Evolutionary conservation across 164 flowering plant species (phyloP).

Genomic region (Dillenia turbinata): DNA sequence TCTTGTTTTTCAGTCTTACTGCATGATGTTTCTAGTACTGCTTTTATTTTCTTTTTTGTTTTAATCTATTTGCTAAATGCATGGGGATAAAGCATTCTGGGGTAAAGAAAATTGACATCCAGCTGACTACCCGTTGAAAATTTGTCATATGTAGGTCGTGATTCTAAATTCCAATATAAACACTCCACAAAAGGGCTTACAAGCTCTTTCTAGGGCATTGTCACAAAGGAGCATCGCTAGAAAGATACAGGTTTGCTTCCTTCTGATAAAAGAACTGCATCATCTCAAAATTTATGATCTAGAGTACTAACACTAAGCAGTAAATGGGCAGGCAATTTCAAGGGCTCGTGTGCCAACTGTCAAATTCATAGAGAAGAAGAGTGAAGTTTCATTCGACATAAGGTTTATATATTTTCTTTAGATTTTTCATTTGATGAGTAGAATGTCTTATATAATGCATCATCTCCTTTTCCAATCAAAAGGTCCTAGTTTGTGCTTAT

Average conservation of each 20-base stretch:
- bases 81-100: too few relatives aligned
- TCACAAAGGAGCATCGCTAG: constrained; percentile 79
- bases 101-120: too few relatives aligned
- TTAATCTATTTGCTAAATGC: too few relatives aligned
- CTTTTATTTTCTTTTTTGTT: too few relatives aligned
- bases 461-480: too few relatives aligned
- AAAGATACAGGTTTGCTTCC: constrained; percentile 75
- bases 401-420: constrained; percentile 39
- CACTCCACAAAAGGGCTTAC: constrained; percentile 72
- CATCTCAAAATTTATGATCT: constrained; percentile 1
- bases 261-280: neutral
- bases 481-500: too few relatives aligned
- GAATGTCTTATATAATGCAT: too few relatives aligned
- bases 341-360: constrained; percentile 94
- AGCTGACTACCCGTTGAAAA: too few relatives aligned
- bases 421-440: too few relatives aligned
- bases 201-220: constrained; percentile 79
- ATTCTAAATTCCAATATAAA: constrained; percentile 71
- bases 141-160: constrained; percentile 57
- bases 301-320: neutral
- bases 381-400: constrained; percentile 84
- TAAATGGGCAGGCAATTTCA: constrained; percentile 61
- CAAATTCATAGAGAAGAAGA: constrained; percentile 78
- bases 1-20: too few relatives aligned
- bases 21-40: too few relatives aligned